These are phyloP conservation scores for Lactarius pseudohatsudake DNA, from an alignment of 768 basidiomycete species.

Conservation along the genomic window DNA sequence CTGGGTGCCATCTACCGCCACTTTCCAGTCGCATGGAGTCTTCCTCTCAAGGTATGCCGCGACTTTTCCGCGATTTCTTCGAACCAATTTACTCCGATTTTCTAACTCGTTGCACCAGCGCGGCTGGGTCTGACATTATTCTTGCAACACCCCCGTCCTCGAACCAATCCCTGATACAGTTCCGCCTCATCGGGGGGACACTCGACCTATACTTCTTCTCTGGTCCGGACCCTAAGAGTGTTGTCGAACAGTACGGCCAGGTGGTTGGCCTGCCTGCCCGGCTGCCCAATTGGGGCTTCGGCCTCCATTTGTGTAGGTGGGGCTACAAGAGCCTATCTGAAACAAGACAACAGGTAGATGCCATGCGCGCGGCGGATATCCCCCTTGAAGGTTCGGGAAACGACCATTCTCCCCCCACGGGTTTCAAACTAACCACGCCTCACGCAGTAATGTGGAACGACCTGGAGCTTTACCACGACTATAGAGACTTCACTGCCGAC, in stretches of 20 bases:
- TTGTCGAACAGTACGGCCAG: slow-evolving; percentile 68
- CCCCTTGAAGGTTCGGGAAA: slow-evolving; percentile 64
- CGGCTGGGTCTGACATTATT: slow-evolving; percentile 70
- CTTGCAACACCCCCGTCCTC: slow-evolving; percentile 58
- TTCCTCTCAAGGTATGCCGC: slow-evolving; percentile 59
- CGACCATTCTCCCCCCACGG: not conserved
- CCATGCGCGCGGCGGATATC: slow-evolving; percentile 65
- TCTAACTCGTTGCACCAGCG: slow-evolving; percentile 38
- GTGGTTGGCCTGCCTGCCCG: slow-evolving; percentile 68
- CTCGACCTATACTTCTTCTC: slow-evolving; percentile 78
- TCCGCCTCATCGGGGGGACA: slow-evolving; percentile 71
- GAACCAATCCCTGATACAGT: slow-evolving; percentile 63
- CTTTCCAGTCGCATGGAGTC: slow-evolving; percentile 69
- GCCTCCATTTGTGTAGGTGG: slow-evolving; percentile 73
- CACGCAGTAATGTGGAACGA: slow-evolving; percentile 72
- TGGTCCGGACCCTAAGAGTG: slow-evolving; percentile 49
- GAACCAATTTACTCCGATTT: not conserved
- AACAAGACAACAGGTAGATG: slow-evolving; percentile 51
- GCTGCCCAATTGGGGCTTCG: slow-evolving; percentile 76
- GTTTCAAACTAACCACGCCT: slow-evolving; percentile 1
- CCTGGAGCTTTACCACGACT: slow-evolving; percentile 69
- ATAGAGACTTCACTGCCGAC: slow-evolving; percentile 68
- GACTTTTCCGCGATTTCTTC: slow-evolving; percentile 17
- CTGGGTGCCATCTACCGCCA: slow-evolving; percentile 50
- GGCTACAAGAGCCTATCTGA: slow-evolving; percentile 55